A percentile compares a stretch with the other conserved stretches of the same genome.
Evolutionary conservation across 495 filamentous ascomycete species (phyloP).

Genomic region (Aspergillus funiculosus): DNA sequence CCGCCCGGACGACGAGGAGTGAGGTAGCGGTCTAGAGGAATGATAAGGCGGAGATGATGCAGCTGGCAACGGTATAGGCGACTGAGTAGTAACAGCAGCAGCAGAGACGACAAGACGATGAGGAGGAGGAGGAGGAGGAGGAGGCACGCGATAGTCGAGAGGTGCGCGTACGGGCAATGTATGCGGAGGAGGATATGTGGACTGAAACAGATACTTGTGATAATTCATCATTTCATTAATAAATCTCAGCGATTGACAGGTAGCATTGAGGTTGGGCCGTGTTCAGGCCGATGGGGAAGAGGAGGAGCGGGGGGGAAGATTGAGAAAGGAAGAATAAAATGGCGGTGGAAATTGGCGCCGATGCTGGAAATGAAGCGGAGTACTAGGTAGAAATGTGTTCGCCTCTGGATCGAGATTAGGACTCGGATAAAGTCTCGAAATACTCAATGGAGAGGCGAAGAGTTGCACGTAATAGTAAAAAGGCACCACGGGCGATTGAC

Average conservation of each 20-base stretch:
- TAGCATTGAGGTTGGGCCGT: slow-evolving; percentile 6
- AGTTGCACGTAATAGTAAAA: too few species aligned
- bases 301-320: slow-evolving; percentile 5
- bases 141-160: slow-evolving; percentile 1
- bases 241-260: neutral
- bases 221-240: slow-evolving; percentile 18
- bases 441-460: too few species aligned
- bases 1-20: slow-evolving; percentile 7
- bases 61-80: neutral
- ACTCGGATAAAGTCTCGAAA: too few species aligned
- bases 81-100: slow-evolving; percentile 24
- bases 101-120: slow-evolving; percentile 20
- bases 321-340: slow-evolving; percentile 4
- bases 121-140: neutral
- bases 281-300: neutral
- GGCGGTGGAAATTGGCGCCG: slow-evolving; percentile 15
- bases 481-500: too few species aligned
- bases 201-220: slow-evolving; percentile 15
- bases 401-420: too few species aligned
- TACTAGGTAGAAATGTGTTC: too few species aligned
- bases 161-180: neutral
- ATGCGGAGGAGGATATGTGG: slow-evolving; percentile 14
- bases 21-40: slow-evolving; percentile 19
- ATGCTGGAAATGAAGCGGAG: too few species aligned
- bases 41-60: slow-evolving; percentile 17